These are phyloP conservation scores for Brassica incana DNA, from an alignment of 345 rosid species.

Conservation along the genomic window DNA sequence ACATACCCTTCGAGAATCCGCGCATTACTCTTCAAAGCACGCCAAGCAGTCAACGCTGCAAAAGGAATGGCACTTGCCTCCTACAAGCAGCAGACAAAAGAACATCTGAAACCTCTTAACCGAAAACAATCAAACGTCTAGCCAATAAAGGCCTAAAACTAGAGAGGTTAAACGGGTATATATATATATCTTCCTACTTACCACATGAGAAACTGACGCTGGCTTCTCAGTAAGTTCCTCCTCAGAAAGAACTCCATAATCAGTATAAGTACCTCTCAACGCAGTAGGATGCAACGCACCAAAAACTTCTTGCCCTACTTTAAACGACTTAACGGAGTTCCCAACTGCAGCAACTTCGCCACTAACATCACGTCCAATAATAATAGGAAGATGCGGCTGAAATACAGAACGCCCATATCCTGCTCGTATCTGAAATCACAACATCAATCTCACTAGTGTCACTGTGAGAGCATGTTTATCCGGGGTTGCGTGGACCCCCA, in stretches of 20 bases:
- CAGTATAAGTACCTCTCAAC: constrained; percentile 84
- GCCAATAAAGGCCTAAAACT: too few relatives aligned
- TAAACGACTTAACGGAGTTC: constrained; percentile 60
- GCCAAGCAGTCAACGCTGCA: constrained; percentile 97
- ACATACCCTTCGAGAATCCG: constrained; percentile 85
- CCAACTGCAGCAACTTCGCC: constrained; percentile 91
- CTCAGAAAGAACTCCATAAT: constrained; percentile 75
- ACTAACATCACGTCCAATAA: constrained; percentile 89
- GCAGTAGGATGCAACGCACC: constrained; percentile 99
- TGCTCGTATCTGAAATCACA: constrained; percentile 72
- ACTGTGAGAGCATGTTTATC: background rate
- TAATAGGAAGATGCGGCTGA: constrained; percentile 80
- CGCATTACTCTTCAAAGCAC: constrained; percentile 86
- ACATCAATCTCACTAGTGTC: background rate
- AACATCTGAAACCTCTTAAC: too few relatives aligned
- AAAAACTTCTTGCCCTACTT: constrained; percentile 84
- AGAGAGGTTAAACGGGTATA: too few relatives aligned
- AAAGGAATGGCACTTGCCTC: constrained; percentile 94
- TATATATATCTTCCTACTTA: constrained; percentile 15
- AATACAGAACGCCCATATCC: constrained; percentile 98
- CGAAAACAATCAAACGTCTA: too few relatives aligned
- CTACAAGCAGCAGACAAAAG: constrained; percentile 37
- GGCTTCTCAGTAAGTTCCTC: constrained; percentile 84
- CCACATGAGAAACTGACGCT: constrained; percentile 71
- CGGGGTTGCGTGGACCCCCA: too few relatives aligned